Conservation (phyloP, 2,329 filamentous ascomycete species). For the Colletotrichum costaricense region DNA sequence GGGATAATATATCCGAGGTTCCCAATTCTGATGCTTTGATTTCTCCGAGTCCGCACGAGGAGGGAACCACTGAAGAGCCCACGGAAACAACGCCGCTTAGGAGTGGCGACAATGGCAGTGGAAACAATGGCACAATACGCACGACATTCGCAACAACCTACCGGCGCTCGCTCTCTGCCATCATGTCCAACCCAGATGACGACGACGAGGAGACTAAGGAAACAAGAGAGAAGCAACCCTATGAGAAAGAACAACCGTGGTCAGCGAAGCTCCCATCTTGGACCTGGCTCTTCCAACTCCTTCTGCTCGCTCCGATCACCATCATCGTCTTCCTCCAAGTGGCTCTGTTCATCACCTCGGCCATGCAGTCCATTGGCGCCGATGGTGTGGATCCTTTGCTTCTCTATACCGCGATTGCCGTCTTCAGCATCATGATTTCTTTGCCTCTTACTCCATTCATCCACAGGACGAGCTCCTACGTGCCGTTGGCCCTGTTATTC, state of each 20-base stretch:
- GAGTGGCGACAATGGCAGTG: constrained; percentile 41
- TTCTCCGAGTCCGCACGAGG: constrained; percentile 52
- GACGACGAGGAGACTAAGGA: constrained; percentile 44
- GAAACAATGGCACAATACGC: constrained; percentile 48
- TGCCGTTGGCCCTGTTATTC: constrained; percentile 81
- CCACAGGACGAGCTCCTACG: constrained; percentile 85
- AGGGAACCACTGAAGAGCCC: constrained; percentile 49
- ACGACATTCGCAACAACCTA: constrained; percentile 68
- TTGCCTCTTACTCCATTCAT: constrained; percentile 85
- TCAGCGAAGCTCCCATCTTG: constrained; percentile 81
- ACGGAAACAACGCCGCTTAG: constrained; percentile 66
- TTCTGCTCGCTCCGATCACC: constrained; percentile 82
- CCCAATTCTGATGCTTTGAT: constrained; percentile 50
- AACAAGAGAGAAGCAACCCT: constrained; percentile 52
- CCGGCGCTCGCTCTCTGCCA: constrained; percentile 57
- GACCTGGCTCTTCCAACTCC: constrained; percentile 89
- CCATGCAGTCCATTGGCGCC: constrained; percentile 82
- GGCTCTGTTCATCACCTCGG: constrained; percentile 76
- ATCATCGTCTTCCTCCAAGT: constrained; percentile 83
- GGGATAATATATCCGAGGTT: constrained; percentile 48
- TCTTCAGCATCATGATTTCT: constrained; percentile 77
- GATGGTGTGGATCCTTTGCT: constrained; percentile 81
- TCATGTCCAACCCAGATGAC: constrained; percentile 23
- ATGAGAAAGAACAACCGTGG: constrained; percentile 86
- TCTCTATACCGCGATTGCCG: constrained; percentile 77